These are phyloP conservation scores for Berkeleyomyces basicola DNA, from an alignment of 2,329 filamentous ascomycete genomes.

Conservation along the genomic window DNA sequence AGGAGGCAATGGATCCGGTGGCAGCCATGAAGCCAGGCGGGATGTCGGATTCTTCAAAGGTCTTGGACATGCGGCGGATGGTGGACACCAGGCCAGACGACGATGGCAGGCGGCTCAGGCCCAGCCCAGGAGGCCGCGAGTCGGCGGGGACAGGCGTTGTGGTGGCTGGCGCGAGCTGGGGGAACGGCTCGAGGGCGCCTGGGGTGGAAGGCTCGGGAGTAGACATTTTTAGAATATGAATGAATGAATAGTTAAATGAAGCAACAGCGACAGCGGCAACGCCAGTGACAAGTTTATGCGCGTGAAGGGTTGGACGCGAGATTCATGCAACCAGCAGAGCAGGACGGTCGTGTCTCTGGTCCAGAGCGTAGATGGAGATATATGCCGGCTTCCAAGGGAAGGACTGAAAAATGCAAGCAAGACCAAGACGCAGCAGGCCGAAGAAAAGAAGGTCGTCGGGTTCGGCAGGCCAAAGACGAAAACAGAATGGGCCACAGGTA, in stretches of 20 bases:
- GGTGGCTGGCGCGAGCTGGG: background rate
- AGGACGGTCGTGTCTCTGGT: too few species aligned
- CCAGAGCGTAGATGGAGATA: background rate
- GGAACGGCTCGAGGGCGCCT: background rate
- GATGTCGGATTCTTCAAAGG: constrained; percentile 30
- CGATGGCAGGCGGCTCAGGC: background rate
- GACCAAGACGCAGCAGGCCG: background rate
- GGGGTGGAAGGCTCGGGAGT: background rate
- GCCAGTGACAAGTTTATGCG: background rate
- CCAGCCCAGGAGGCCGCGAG: background rate
- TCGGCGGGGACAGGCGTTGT: background rate
- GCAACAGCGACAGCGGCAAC: too few species aligned
- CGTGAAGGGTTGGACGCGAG: background rate
- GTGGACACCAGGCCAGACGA: constrained; percentile 9
- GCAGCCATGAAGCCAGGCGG: constrained; percentile 33
- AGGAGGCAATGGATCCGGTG: constrained; percentile 29
- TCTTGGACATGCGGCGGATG: constrained; percentile 21
- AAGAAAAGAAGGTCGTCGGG: too few species aligned
- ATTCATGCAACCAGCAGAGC: too few species aligned
- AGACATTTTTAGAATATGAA: background rate
- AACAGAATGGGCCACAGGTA: too few species aligned
- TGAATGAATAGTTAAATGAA: too few species aligned
- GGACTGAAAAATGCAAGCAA: background rate
- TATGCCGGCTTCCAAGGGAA: background rate
- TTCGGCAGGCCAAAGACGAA: too few species aligned